Base-by-base conservation (phyloP, 306 rosid species). In the Senna tora region DNA sequence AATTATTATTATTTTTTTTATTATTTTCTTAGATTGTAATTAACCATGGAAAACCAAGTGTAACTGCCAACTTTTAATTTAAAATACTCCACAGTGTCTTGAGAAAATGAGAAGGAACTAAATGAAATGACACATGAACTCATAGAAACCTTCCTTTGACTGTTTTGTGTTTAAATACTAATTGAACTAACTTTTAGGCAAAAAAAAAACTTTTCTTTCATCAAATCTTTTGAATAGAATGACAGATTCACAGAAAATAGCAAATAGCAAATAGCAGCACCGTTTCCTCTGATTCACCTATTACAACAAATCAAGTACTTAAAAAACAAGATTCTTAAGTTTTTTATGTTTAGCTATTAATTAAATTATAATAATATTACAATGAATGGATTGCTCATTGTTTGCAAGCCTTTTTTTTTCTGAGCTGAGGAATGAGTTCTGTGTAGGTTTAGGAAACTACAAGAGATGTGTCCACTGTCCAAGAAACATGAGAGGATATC, bases 11-110 rank as follows among this genome's bases (percentile, higher is more conserved):
- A n/a, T n/a, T n/a, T 36, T 36, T 36, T 7, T 36, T 7, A 2
- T 7, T 36, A 39, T 38, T 6, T 15, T n/a, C 30, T 32, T 51
- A 12, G 14, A 16, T 57, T 7, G 15, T 7, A 36, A n/a, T n/a
- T n/a, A n/a, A 64, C 80, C 71, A 75, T 79, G 71, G 76, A 72
- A 81, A 85, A 74, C 65, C 75, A 80, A 65, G 65, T 32, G 71
- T 60, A 84, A 80, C 84, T 76, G 75, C 77, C 73, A 52, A 69
- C 70, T 53, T 52, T 64, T n/a, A 51, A 30, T 72, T 81, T 74
- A 79, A 77, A 75, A 45, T 73, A 64, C 57, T 76, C 88, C 74
- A 45, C 84, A 59, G 20, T 75, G 52, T 15, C 77, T 25, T 36
- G 41, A 69, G 32, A 52, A 73, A 66, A 60, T 11, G 41, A 39